Percentiles rank a stretch among this genome's conserved stretches.
phyloP scores from a whole-genome alignment of 1,284 basidiomycete genomes.

The Termitomyces sp. region DNA sequence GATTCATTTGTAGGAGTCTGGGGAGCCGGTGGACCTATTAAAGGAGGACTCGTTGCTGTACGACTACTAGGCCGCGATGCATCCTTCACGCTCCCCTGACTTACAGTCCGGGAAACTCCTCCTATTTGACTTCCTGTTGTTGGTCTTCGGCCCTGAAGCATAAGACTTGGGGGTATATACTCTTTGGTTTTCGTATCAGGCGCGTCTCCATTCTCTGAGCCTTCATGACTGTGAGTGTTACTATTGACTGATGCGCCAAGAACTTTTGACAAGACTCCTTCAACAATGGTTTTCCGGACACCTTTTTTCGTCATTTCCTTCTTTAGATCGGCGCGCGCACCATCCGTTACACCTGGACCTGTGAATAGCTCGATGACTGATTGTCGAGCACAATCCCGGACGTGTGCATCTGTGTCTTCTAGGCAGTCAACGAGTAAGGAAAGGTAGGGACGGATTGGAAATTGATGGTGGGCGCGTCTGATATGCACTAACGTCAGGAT shows the following conservation, averaged over 20 bases:
- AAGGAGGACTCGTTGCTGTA: slow-evolving; percentile 42
- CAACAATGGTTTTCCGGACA: slow-evolving; percentile 83
- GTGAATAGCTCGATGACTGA: slow-evolving; percentile 85
- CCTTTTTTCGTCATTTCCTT: slow-evolving; percentile 83
- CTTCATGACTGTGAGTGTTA: slow-evolving; percentile 46
- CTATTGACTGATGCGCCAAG: slow-evolving; percentile 39
- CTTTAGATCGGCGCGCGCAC: slow-evolving; percentile 89
- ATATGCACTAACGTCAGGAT: slow-evolving; percentile 65
- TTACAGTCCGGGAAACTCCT: slow-evolving; percentile 41
- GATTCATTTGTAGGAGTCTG: slow-evolving; percentile 34
- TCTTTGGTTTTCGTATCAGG: slow-evolving; percentile 39
- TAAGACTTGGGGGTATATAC: slow-evolving; percentile 71
- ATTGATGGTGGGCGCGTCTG: slow-evolving; percentile 58
- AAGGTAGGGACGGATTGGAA: slow-evolving; percentile 84
- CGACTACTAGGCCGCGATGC: slow-evolving; percentile 54
- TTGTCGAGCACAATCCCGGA: slow-evolving; percentile 80
- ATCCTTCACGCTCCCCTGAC: slow-evolving; percentile 43
- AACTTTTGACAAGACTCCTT: slow-evolving; percentile 61
- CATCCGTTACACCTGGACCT: slow-evolving; percentile 74
- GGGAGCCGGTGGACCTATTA: slow-evolving; percentile 31
- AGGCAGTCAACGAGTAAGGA: slow-evolving; percentile 77
- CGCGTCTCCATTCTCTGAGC: slow-evolving; percentile 55
- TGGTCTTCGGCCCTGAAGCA: slow-evolving; percentile 50
- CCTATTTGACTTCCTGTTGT: slow-evolving; percentile 30
- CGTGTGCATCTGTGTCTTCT: slow-evolving; percentile 87